Conservation (phyloP, 108 stramenopile species). For the Cylindrotheca fusiformis region DNA sequence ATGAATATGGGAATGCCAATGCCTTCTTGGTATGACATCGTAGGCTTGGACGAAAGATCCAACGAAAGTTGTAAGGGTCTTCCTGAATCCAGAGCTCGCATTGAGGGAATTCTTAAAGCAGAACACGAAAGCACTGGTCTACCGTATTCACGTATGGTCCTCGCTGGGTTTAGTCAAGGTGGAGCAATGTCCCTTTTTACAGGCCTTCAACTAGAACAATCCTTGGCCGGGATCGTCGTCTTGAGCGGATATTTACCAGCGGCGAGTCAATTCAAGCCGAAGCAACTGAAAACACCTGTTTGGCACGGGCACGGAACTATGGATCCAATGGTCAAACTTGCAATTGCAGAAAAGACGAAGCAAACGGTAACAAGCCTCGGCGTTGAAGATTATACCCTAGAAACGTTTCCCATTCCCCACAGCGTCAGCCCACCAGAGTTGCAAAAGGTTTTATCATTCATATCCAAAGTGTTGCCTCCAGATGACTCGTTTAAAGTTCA, state of each 20-base stretch:
- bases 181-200: constrained; percentile 86
- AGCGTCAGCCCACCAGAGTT: constrained; percentile 77
- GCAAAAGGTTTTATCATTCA: constrained; percentile 57
- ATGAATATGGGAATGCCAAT: constrained; percentile 91
- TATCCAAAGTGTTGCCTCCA: constrained; percentile 64
- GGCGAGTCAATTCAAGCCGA: constrained; percentile 59
- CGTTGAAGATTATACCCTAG: constrained; percentile 64
- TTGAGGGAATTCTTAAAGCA: constrained; percentile 51
- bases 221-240: constrained; percentile 78
- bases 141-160: constrained; percentile 84
- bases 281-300: constrained; percentile 63
- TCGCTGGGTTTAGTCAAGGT: constrained; percentile 94
- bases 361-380: constrained; percentile 48
- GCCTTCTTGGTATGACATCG: constrained; percentile 93
- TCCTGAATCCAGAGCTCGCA: constrained; percentile 45
- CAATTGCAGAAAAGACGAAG: constrained; percentile 76
- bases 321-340: constrained; percentile 78
- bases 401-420: constrained; percentile 79
- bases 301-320: constrained; percentile 88
- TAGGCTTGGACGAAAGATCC: constrained; percentile 79
- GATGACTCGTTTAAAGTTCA: constrained; percentile 55
- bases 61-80: constrained; percentile 89
- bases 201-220: constrained; percentile 82
- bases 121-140: constrained; percentile 73
- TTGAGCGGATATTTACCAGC: constrained; percentile 90